phyloP scores from a whole-genome alignment of 2,329 filamentous ascomycete species.

The Pseudogymnoascus sp. region DNA sequence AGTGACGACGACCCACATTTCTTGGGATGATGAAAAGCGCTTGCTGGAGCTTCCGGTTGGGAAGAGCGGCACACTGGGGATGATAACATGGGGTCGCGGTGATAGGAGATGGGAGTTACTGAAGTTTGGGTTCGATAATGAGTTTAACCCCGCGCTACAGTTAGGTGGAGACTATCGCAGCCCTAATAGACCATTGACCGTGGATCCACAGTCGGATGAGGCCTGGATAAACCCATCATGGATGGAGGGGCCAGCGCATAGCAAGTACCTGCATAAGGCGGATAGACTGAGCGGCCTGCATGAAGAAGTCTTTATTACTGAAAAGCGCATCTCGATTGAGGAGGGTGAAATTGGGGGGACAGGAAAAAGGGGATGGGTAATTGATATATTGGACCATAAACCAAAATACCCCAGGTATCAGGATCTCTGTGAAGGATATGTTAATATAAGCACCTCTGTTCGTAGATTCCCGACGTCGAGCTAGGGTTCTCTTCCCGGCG shows the following conservation, averaged over 20 bases:
- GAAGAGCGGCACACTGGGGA: constrained; percentile 10
- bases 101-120: background rate
- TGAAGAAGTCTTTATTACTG: background rate
- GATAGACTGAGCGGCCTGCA: constrained; percentile 8
- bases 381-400: too few relatives aligned
- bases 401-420: background rate
- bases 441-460: background rate
- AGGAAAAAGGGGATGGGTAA: too few relatives aligned
- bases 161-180: background rate
- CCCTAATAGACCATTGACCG: background rate
- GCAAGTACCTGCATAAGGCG: background rate
- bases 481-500: background rate
- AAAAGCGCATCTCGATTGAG: constrained; percentile 8
- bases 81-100: constrained; percentile 9
- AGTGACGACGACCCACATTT: background rate
- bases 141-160: constrained; percentile 12
- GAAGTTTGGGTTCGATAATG: constrained; percentile 13
- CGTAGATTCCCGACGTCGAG: background rate
- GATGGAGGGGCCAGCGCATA: background rate
- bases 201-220: background rate
- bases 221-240: background rate
- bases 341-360: too few relatives aligned
- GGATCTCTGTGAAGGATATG: background rate
- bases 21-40: constrained; percentile 11
- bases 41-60: constrained; percentile 12